Conservation (phyloP, 805 yeast genomes). For the Cyberlindnera americana region DNA sequence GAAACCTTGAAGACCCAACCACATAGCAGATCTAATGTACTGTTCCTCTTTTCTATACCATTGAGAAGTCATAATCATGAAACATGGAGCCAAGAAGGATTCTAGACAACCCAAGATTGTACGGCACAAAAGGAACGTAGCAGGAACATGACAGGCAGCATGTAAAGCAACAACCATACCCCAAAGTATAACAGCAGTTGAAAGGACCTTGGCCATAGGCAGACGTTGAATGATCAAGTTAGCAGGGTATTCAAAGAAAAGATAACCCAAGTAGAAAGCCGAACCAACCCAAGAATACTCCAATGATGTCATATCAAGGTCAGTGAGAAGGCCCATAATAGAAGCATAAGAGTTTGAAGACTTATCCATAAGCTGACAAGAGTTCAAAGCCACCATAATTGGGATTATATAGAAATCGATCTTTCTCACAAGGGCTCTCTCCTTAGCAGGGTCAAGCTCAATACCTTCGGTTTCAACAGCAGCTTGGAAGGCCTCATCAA, state of each 20-base stretch:
- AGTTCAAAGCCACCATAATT: slow-evolving; percentile 5
- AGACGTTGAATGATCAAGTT: slow-evolving; percentile 47
- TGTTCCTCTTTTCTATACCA: slow-evolving; percentile 51
- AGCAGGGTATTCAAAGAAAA: slow-evolving; percentile 51
- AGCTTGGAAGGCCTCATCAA: slow-evolving; percentile 11
- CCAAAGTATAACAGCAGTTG: slow-evolving; percentile 53
- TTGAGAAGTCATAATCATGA: slow-evolving; percentile 50
- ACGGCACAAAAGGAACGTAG: slow-evolving; percentile 43
- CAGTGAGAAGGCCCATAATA: slow-evolving; percentile 46
- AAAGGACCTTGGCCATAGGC: slow-evolving; percentile 50
- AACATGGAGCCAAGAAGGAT: slow-evolving; percentile 51
- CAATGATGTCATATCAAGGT: slow-evolving; percentile 40
- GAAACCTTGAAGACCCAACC: slow-evolving; percentile 43
- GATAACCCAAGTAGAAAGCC: slow-evolving; percentile 60
- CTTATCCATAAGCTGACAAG: slow-evolving; percentile 10
- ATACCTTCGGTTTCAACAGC: slow-evolving; percentile 3
- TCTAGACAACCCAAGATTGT: slow-evolving; percentile 49
- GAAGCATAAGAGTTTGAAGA: slow-evolving; percentile 36
- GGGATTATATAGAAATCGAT: slow-evolving; percentile 10
- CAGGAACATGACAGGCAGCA: slow-evolving; percentile 37
- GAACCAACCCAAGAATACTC: slow-evolving; percentile 55
- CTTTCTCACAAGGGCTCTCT: slow-evolving; percentile 8
- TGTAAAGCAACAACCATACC: slow-evolving; percentile 52
- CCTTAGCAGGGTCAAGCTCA: slow-evolving; percentile 9
- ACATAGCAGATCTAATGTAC: slow-evolving; percentile 37